Conservation (phyloP, 768 basidiomycete genomes). For the Tulasnella sp. region DNA sequence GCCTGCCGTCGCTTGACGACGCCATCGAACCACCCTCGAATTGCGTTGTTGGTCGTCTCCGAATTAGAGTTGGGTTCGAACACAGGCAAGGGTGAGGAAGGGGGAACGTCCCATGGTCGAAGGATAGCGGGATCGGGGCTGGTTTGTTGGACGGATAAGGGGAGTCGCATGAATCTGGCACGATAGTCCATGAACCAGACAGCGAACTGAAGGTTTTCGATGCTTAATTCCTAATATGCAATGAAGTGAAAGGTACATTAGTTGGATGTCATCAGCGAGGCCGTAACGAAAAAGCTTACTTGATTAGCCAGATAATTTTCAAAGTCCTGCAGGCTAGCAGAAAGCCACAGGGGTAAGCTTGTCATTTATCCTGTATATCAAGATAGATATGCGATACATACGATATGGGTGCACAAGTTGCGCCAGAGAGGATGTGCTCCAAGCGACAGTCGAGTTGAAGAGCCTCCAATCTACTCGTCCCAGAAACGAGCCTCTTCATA, state of each 20-base stretch:
- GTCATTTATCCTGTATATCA: too few relatives aligned
- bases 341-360: neutral
- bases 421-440: constrained; percentile 35
- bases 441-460: constrained; percentile 22
- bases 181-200: constrained; percentile 38
- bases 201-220: constrained; percentile 34
- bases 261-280: neutral
- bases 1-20: neutral
- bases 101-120: neutral
- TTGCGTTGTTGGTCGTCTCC: neutral
- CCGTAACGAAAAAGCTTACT: neutral
- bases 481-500: neutral
- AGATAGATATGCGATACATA: constrained; percentile 19
- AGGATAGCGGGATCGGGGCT: constrained; percentile 9
- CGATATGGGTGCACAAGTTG: constrained; percentile 38
- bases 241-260: neutral
- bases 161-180: constrained; percentile 31
- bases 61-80: neutral
- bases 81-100: neutral
- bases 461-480: neutral
- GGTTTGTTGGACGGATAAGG: neutral
- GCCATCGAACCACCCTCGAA: neutral
- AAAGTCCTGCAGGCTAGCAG: constrained; percentile 29
- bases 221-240: constrained; percentile 29
- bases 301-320: constrained; percentile 27